These are phyloP conservation scores for Oryza glumipatula DNA, from an alignment of 176 grass and related monocot genomes.

Conservation along the genomic window DNA sequence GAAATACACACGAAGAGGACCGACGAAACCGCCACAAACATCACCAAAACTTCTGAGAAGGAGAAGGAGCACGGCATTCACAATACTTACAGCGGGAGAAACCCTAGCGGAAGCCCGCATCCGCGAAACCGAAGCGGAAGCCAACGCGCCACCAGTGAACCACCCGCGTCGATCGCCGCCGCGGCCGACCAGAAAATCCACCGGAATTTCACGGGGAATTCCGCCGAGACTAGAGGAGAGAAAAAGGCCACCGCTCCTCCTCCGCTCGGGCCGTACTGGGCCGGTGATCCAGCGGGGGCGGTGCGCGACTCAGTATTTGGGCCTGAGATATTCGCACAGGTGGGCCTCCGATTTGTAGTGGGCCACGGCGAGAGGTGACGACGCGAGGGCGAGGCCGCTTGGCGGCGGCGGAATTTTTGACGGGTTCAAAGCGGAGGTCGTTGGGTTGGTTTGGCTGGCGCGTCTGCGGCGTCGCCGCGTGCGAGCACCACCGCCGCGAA, in stretches of 20 bases:
- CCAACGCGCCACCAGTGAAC: not conserved
- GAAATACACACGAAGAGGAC: not conserved
- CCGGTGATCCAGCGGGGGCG: not conserved
- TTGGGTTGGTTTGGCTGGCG: no score
- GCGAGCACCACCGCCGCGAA: not conserved
- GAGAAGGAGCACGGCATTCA: not conserved
- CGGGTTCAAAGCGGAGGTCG: no score
- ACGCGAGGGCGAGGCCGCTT: no score
- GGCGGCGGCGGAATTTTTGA: no score
- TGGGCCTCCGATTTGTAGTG: not conserved
- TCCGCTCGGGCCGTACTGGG: not conserved
- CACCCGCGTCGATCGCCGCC: not conserved
- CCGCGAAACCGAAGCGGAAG: not conserved
- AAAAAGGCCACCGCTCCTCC: not conserved
- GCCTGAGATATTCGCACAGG: not conserved
- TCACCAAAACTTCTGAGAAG: not conserved
- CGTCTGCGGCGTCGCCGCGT: not conserved
- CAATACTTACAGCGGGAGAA: not conserved
- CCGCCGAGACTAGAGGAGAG: not conserved
- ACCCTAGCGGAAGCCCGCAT: constrained; percentile 27
- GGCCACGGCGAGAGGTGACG: no score
- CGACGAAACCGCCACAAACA: not conserved
- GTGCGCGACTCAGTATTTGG: not conserved
- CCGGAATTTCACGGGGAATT: not conserved
- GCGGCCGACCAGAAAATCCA: not conserved